Percentiles rank a stretch among this genome's conserved stretches.
Evolutionary conservation across 2,329 filamentous ascomycete genomes (phyloP).

Genomic region (Trichoderma aggressivum): DNA sequence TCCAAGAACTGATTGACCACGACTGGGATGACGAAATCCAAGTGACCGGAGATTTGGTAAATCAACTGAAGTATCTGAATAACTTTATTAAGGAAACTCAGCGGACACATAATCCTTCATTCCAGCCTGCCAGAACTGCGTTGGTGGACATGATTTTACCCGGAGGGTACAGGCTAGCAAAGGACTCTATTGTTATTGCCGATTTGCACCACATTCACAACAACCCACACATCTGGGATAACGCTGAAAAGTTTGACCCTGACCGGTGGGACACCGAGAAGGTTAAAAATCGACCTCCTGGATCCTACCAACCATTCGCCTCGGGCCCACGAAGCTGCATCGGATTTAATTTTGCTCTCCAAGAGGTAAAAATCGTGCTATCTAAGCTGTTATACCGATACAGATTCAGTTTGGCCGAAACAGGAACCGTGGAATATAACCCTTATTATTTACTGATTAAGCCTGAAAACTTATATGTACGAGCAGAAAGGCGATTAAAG

Average conservation of each 20-base stretch:
- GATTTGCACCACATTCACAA: constrained; percentile 50
- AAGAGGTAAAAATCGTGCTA: constrained; percentile 58
- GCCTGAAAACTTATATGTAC: constrained; percentile 36
- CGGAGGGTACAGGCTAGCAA: constrained; percentile 55
- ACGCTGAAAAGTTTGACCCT: constrained; percentile 55
- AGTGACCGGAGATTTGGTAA: constrained; percentile 45
- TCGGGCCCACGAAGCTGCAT: constrained; percentile 56
- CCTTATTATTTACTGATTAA: constrained; percentile 57
- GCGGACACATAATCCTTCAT: constrained; percentile 57
- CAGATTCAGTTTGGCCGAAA: constrained; percentile 48
- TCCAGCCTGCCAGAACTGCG: constrained; percentile 57
- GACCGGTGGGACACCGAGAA: constrained; percentile 54
- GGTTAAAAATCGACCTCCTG: constrained; percentile 50
- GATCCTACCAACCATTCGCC: constrained; percentile 57
- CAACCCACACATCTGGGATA: constrained; percentile 55
- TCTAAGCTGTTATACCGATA: constrained; percentile 58
- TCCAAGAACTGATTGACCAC: constrained; percentile 55
- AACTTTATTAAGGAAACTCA: constrained; percentile 60
- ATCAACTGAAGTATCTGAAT: constrained; percentile 51
- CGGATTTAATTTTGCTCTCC: constrained; percentile 62
- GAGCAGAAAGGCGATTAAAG: constrained; percentile 46
- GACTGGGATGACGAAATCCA: constrained; percentile 42
- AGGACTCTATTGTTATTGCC: constrained; percentile 50
- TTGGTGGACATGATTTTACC: constrained; percentile 55
- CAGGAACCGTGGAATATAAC: constrained; percentile 54